These are phyloP conservation scores for Starmerella sirachaensis DNA, from an alignment of 805 yeast genomes.

Conservation along the genomic window DNA sequence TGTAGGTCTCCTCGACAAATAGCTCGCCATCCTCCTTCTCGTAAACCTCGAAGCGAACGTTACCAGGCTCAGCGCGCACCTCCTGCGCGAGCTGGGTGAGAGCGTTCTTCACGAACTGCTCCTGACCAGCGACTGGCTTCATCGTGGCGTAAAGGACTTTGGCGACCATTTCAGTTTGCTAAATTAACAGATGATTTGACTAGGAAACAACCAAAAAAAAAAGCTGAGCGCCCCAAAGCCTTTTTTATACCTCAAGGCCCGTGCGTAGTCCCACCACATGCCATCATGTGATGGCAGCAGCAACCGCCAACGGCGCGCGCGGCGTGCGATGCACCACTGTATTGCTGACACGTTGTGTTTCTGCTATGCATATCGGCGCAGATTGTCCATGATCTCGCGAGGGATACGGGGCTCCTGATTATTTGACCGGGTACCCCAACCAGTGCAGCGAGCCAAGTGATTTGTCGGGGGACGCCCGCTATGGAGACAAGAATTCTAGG, in stretches of 20 bases:
- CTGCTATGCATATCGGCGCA: not conserved
- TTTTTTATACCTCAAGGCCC: no score
- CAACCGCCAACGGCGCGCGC: not conserved
- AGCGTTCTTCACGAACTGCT: conserved; percentile 18
- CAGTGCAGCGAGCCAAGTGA: no score
- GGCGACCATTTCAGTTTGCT: conserved; percentile 12
- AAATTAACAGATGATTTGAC: no score
- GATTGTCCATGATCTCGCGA: no score
- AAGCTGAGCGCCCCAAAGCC: no score
- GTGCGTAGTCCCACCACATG: not conserved
- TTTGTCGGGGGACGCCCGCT: not conserved
- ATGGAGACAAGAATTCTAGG: conserved; percentile 12
- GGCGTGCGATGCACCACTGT: no score
- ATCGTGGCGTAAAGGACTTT: conserved; percentile 21
- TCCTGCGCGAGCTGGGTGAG: conserved; percentile 18
- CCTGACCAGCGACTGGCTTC: conserved; percentile 22
- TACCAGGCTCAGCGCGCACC: conserved; percentile 24
- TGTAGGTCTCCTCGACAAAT: conserved; percentile 25
- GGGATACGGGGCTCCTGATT: not conserved
- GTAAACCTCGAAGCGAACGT: conserved; percentile 24
- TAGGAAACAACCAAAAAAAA: no score
- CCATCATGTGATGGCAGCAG: conserved; percentile 5
- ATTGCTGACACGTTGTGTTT: no score
- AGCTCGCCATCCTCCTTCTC: conserved; percentile 19
- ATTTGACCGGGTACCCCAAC: not conserved